These are phyloP conservation scores for Gigaspora rosea DNA, from an alignment of 192 early-diverging fungal species.

Conservation along the genomic window DNA sequence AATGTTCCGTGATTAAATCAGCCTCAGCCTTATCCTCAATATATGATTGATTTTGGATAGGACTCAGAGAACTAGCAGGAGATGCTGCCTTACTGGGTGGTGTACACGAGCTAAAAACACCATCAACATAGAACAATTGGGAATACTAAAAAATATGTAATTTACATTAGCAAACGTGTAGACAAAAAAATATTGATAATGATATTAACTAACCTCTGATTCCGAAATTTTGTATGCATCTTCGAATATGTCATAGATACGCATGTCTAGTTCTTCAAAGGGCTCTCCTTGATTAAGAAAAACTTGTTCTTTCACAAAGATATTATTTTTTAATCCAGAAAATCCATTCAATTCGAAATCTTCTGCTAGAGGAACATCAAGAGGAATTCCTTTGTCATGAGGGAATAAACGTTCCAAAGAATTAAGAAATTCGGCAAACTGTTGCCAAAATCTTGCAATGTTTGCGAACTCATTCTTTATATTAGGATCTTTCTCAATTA, in stretches of 20 bases:
- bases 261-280: slow-evolving; percentile 36
- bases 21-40: neutral
- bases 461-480: slow-evolving; percentile 5
- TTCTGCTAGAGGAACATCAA: slow-evolving; percentile 38
- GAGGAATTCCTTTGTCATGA: slow-evolving; percentile 26
- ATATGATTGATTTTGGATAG: neutral
- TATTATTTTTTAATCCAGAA: slow-evolving; percentile 38
- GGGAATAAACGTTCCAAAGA: slow-evolving; percentile 22
- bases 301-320: slow-evolving; percentile 15
- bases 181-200: neutral
- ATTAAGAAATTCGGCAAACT: slow-evolving; percentile 25
- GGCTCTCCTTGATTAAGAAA: slow-evolving; percentile 3
- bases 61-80: neutral
- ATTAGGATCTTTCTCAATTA: slow-evolving; percentile 18
- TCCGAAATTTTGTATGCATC: slow-evolving; percentile 25
- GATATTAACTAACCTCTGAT: slow-evolving; percentile 3
- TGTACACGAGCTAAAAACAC: slow-evolving; percentile 4
- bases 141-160: neutral
- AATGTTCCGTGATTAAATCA: neutral
- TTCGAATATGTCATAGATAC: slow-evolving; percentile 27
- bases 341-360: slow-evolving; percentile 49
- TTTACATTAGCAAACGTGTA: neutral
- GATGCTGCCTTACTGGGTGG: neutral
- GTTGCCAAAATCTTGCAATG: slow-evolving; percentile 28
- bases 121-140: slow-evolving; percentile 16